Conservation (phyloP, 345 rosid species). For the Populus ilicifolia region DNA sequence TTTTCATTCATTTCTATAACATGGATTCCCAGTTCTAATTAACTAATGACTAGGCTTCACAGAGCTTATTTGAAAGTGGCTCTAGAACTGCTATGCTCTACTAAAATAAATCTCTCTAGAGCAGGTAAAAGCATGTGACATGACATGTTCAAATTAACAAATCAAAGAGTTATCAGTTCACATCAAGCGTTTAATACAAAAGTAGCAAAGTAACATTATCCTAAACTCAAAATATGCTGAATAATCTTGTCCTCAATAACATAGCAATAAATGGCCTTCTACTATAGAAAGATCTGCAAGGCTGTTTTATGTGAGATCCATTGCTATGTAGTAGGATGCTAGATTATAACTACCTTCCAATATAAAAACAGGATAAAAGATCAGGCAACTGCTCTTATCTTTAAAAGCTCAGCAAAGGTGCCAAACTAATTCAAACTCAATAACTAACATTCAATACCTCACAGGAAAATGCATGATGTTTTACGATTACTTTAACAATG, state of each 20-base stretch:
- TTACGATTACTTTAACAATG: slow-evolving; percentile 1
- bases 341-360: not conserved
- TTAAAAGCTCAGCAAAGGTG: slow-evolving; percentile 7
- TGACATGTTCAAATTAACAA: not conserved
- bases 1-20: slow-evolving; percentile 1
- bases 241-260: not conserved
- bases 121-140: not conserved
- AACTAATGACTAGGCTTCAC: not conserved
- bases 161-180: not conserved
- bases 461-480: slow-evolving; percentile 3
- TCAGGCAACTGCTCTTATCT: not conserved
- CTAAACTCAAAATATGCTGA: not conserved
- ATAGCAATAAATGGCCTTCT: not conserved
- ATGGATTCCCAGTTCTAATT: not conserved
- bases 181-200: not conserved
- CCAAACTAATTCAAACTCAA: not conserved
- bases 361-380: not conserved
- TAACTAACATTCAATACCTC: not conserved
- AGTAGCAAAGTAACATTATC: not conserved
- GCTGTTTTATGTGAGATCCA: not conserved
- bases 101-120: not conserved
- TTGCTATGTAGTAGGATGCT: not conserved
- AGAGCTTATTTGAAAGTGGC: not conserved
- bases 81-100: not conserved
- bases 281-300: not conserved